phyloP scores from a whole-genome alignment of 2,329 filamentous ascomycete genomes.

The Fusarium cyanostomum region DNA sequence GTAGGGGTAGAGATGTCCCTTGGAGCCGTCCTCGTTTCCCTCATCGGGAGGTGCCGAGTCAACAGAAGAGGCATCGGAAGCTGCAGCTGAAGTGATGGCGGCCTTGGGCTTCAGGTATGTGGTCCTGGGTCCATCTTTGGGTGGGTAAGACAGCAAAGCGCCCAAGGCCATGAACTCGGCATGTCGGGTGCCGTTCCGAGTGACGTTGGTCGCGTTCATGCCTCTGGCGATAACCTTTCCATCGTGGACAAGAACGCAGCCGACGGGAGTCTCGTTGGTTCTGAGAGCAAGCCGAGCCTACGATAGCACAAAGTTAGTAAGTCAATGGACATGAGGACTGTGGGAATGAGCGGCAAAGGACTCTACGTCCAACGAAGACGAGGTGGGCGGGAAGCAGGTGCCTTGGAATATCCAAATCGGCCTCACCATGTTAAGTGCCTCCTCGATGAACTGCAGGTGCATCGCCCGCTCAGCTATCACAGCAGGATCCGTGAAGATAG shows the following conservation, averaged over 20 bases:
- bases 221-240: conserved; percentile 84
- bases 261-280: conserved; percentile 93
- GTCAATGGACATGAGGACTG: neutral
- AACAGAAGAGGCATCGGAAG: conserved; percentile 38
- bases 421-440: conserved; percentile 85
- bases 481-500: conserved; percentile 41
- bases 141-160: conserved; percentile 59
- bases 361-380: neutral
- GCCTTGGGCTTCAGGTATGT: conserved; percentile 49
- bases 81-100: conserved; percentile 35
- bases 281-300: conserved; percentile 86
- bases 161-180: conserved; percentile 91
- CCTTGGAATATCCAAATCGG: too few species aligned
- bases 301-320: conserved; percentile 20
- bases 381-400: neutral
- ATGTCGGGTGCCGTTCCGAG: conserved; percentile 90
- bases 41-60: conserved; percentile 48
- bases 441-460: conserved; percentile 75
- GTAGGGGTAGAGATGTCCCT: conserved; percentile 68
- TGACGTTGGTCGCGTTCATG: conserved; percentile 97
- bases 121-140: conserved; percentile 42
- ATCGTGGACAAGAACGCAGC: conserved; percentile 89
- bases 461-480: conserved; percentile 47
- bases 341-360: neutral
- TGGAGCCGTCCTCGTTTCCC: conserved; percentile 62